Evolutionary conservation across 2,329 filamentous ascomycete genomes (phyloP), one percentile per base, ranked within the genome.

Genomic region (Dactylonectria estremocensis): DNA sequence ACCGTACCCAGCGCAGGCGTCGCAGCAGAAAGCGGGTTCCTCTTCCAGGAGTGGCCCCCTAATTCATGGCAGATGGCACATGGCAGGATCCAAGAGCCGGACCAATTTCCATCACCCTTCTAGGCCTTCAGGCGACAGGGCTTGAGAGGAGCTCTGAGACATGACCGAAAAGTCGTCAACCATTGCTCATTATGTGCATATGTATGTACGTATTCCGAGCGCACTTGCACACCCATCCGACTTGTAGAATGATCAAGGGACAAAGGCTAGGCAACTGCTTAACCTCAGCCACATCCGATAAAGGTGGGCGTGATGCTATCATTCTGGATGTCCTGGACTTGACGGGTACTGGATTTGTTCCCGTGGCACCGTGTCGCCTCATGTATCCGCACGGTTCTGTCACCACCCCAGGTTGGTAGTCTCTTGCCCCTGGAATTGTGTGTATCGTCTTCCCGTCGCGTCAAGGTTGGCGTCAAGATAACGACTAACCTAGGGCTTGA

Each of bases 91-190:
- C 71, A 67, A 67, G 37, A 63, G 28, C 66, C 58, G 54, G 55
- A 31, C 64, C 69, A 75, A 73, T 76, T 72, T 74, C 73, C 68
- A 76, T 58, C 49, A 50, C 53, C 61, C 69, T 71, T 72, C 60
- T 64, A 62, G 63, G 28, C 55, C 45, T 20, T 55, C 56, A 50
- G 35, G 22, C 22, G 50, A 14, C 40, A 37, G 53, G 66, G 63
- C 20, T 49, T 40, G 31, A 71, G 74, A 71, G 66, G 69, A 72
- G 71, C 62, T 57, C 48, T 57, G 64, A 74, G 69, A 75, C 67
- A 76, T 50, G 55, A 40, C 61, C 67, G 61, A 52, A 55, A 61
- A 58, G 49, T 73, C 48, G 24, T 50, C 59, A 53, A 50, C 54
- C 55, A 64, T 66, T 70, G 66, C 64, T 56, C 49, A 20, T 62